Evolutionary conservation across 208 protist genomes (phyloP).

Genomic region (Trypanosoma avium): DNA sequence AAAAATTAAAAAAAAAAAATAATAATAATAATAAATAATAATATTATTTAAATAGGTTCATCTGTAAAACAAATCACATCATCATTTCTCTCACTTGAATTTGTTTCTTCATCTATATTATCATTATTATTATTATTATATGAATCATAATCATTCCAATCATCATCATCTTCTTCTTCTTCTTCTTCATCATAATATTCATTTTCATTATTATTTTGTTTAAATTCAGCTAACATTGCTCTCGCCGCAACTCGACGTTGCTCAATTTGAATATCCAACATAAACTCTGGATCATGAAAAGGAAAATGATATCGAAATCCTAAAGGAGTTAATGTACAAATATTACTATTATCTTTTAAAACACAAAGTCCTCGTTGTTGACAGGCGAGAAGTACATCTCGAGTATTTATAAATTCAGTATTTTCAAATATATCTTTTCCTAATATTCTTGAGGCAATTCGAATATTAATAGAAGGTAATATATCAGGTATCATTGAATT

Average conservation of each 20-base stretch:
- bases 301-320: conserved; percentile 85
- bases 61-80: conserved; percentile 24
- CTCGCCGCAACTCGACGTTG: conserved; percentile 4
- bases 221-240: conserved; percentile 5
- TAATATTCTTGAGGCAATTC: conserved; percentile 32
- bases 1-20: background rate
- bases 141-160: too few species aligned
- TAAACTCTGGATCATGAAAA: conserved; percentile 63
- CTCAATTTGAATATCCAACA: conserved; percentile 47
- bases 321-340: conserved; percentile 58
- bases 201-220: background rate
- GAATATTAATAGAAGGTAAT: conserved; percentile 49
- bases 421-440: conserved; percentile 17
- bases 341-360: conserved; percentile 29
- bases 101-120: conserved; percentile 7
- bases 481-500: conserved; percentile 46
- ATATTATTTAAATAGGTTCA: conserved; percentile 21
- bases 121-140: background rate
- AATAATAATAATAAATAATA: background rate
- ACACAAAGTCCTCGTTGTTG: conserved; percentile 46
- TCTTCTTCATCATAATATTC: background rate
- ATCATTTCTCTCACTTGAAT: background rate
- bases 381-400: conserved; percentile 46
- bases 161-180: conserved; percentile 6
- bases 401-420: conserved; percentile 41